Evolutionary conservation across 1,284 basidiomycete species (phyloP).

Genomic region (Trichosporon coremiiforme): DNA sequence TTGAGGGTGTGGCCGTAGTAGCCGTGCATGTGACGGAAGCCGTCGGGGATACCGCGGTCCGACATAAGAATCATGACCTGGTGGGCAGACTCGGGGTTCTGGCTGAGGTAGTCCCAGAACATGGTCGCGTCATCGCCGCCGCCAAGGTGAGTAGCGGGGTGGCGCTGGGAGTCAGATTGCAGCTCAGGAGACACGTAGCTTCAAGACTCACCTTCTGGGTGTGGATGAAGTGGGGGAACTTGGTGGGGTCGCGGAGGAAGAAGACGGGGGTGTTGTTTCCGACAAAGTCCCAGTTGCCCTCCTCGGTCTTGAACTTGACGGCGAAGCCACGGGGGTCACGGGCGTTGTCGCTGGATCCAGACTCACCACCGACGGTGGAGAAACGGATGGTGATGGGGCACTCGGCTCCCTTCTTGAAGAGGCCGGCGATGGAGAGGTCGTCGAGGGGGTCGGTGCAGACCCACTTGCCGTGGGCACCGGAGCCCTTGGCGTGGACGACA

Average conservation of each 20-base stretch:
- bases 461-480: conserved; percentile 88
- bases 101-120: conserved; percentile 81
- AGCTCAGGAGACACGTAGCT: not conserved
- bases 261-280: conserved; percentile 82
- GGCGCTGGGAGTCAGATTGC: conserved; percentile 63
- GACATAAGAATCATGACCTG: conserved; percentile 66
- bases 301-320: conserved; percentile 82
- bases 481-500: conserved; percentile 63
- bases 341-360: conserved; percentile 80
- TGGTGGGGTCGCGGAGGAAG: conserved; percentile 42
- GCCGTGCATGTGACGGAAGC: conserved; percentile 77
- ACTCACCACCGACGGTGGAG: conserved; percentile 67
- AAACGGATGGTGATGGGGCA: conserved; percentile 58
- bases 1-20: conserved; percentile 93
- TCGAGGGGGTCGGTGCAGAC: conserved; percentile 79
- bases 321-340: conserved; percentile 87
- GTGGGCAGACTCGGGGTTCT: conserved; percentile 88
- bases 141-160: conserved; percentile 58
- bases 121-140: conserved; percentile 49
- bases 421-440: conserved; percentile 73
- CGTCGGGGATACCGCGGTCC: conserved; percentile 73
- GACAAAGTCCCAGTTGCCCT: conserved; percentile 90
- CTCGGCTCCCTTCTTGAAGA: conserved; percentile 75
- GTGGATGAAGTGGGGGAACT: conserved; percentile 78
- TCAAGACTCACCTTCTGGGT: conserved; percentile 73